Base-by-base conservation (phyloP, 352 stramenopile genomes). In the Pythium sukuiense region DNA sequence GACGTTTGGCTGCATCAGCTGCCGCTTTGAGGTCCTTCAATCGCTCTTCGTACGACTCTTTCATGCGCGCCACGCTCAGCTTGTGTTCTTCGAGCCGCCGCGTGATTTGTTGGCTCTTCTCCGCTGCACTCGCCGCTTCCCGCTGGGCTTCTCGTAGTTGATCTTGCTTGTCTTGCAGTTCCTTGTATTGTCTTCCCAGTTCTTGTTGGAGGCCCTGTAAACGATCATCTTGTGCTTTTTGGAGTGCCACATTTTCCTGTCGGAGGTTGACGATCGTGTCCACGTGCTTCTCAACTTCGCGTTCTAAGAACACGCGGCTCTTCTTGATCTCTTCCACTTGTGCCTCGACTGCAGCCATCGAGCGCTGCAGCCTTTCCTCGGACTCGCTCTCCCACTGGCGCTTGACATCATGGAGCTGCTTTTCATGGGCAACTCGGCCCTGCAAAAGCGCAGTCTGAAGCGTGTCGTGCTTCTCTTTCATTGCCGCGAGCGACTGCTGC, bases 261-360 rank as follows among this genome's bases (percentile, higher is more conserved):
- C 83, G 78, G 3, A 93, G 63, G 20, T 72, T 59, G 14, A 81
- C 57, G 55, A 90, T 80, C 2, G 69, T 80, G n/a, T 77, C 63
- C 29, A 82, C 55, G 50, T 89, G 80, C 53, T 80, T 88, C 59
- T 86, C 81, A 1, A 91, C 78, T 45, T 93, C 83, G 24, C 70
- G 70, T 59, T 93, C 82, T 24, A 92, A 65, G 46, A 82, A 67
- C 35, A 83, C 46, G 1, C 85, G 77, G 2, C 70, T 75, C 48
- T 85, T 82, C 58, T 88, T 88, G 60, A 92, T 76, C 18, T 89
- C 87, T 0, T 76, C 78, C 4, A 92, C 67, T 67, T 93, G 84
- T 3, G 67, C 72, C 61, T 93, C 81, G 6, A 93, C 76, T 0
- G 71, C 74, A 1, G 68, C 64, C 0, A 93, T 72, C 0, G 81